Conservation (phyloP, 1,139 yeast species). For the Zygosaccharomyces pseudobailii region DNA sequence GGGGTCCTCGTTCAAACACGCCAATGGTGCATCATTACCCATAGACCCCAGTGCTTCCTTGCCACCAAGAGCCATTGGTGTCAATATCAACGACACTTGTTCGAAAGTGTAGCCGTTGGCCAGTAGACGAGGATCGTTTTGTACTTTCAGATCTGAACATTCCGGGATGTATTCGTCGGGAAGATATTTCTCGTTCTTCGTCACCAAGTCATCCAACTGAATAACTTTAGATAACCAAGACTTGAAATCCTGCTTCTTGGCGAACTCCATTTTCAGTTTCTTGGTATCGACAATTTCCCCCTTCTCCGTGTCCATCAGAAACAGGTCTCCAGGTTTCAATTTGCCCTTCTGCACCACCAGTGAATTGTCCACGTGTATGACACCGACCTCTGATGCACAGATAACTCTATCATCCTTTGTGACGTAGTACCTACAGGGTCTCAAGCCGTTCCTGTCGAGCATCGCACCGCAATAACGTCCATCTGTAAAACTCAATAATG, state of each 20-base stretch:
- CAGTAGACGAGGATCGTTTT: slow-evolving; percentile 74
- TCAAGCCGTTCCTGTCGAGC: slow-evolving; percentile 91
- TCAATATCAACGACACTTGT: slow-evolving; percentile 75
- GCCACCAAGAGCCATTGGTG: slow-evolving; percentile 90
- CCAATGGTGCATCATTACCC: slow-evolving; percentile 98
- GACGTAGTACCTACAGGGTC: slow-evolving; percentile 97
- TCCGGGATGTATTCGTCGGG: slow-evolving; percentile 20
- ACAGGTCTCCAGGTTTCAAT: slow-evolving; percentile 93
- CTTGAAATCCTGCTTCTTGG: slow-evolving; percentile 87
- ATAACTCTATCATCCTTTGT: slow-evolving; percentile 94
- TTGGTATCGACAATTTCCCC: slow-evolving; percentile 93
- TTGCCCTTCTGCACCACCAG: slow-evolving; percentile 86
- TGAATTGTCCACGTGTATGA: slow-evolving; percentile 81
- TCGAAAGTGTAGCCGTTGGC: slow-evolving; percentile 93
- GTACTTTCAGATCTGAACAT: slow-evolving; percentile 44
- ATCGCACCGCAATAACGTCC: slow-evolving; percentile 98
- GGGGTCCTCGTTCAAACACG: slow-evolving; percentile 92
- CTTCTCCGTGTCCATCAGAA: slow-evolving; percentile 87
- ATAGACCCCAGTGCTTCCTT: slow-evolving; percentile 95
- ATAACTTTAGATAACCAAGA: slow-evolving; percentile 89
- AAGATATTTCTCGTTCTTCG: slow-evolving; percentile 38
- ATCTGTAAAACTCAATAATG: slow-evolving; percentile 92
- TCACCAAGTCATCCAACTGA: slow-evolving; percentile 68
- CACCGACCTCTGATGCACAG: slow-evolving; percentile 98
- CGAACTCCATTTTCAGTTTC: slow-evolving; percentile 74